These are phyloP conservation scores for Nothophoma quercina DNA, from an alignment of 2,329 filamentous ascomycete genomes.

Conservation along the genomic window DNA sequence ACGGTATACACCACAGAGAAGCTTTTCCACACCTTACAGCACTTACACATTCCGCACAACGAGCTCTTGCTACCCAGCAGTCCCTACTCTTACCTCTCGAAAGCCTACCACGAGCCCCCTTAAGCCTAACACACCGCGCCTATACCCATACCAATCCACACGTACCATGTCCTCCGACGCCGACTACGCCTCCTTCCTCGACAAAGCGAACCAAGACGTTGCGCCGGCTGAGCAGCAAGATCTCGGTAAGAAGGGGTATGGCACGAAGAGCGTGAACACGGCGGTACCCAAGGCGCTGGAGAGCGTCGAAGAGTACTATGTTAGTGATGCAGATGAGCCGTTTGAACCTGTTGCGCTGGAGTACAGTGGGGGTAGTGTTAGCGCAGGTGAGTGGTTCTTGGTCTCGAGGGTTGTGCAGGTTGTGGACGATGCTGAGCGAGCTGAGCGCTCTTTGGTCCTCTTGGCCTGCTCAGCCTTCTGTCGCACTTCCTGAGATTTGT, in stretches of 20 bases:
- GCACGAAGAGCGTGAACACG: conserved; percentile 54
- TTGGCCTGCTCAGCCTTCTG: too few relatives aligned
- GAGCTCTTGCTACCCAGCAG: not conserved
- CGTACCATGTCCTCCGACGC: conserved; percentile 75
- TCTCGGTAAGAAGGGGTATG: conserved; percentile 35
- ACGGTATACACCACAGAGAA: not conserved
- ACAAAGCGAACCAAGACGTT: conserved; percentile 81
- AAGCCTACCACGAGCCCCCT: not conserved
- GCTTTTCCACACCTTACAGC: not conserved
- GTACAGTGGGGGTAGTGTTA: conserved; percentile 65
- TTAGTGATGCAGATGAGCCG: conserved; percentile 84
- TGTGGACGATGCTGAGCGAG: too few relatives aligned
- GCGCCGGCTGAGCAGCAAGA: conserved; percentile 33
- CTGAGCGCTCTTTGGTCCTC: not conserved
- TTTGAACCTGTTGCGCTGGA: conserved; percentile 78
- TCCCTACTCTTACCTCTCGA: not conserved
- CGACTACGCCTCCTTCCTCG: conserved; percentile 82
- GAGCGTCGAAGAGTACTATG: conserved; percentile 68
- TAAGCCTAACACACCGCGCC: not conserved
- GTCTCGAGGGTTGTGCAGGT: too few relatives aligned
- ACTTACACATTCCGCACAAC: not conserved
- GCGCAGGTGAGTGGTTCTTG: conserved; percentile 57
- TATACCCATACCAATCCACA: conserved; percentile 1
- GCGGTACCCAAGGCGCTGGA: conserved; percentile 62
- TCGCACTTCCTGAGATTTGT: too few relatives aligned